A percentile compares a stretch with the other conserved stretches of the same genome.
These are phyloP conservation scores for Inga leiocalycina DNA, from an alignment of 306 rosid species.

Conservation along the genomic window DNA sequence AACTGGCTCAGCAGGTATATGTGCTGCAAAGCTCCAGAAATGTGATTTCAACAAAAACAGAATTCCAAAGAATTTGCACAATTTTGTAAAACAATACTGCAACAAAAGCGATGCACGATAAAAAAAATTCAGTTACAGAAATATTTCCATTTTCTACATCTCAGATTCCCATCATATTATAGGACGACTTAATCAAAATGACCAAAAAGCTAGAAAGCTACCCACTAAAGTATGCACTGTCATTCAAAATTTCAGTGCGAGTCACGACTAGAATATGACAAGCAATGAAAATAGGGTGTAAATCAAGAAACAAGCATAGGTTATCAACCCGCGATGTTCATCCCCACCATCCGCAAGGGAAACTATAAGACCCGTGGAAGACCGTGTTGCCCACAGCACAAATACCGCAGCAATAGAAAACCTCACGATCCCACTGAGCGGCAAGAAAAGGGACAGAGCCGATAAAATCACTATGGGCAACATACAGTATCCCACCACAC, in stretches of 20 bases:
- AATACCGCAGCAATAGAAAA: slow-evolving; percentile 61
- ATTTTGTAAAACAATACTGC: slow-evolving; percentile 5
- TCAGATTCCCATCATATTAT: slow-evolving; percentile 23
- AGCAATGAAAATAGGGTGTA: slow-evolving; percentile 91
- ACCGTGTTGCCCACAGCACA: slow-evolving; percentile 90
- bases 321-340: slow-evolving; percentile 86
- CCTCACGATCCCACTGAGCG: slow-evolving; percentile 63
- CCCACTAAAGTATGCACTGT: slow-evolving; percentile 32
- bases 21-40: slow-evolving; percentile 5
- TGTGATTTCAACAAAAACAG: not conserved
- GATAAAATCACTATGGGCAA: slow-evolving; percentile 86
- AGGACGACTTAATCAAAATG: slow-evolving; percentile 21
- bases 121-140: slow-evolving; percentile 27
- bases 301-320: slow-evolving; percentile 95
- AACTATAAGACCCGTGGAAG: slow-evolving; percentile 73
- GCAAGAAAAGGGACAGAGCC: slow-evolving; percentile 74
- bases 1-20: not conserved
- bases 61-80: not conserved
- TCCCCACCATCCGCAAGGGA: slow-evolving; percentile 91
- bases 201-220: slow-evolving; percentile 24
- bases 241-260: slow-evolving; percentile 32
- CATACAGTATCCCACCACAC: slow-evolving; percentile 90
- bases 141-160: slow-evolving; percentile 45
- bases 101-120: not conserved
- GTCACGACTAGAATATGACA: slow-evolving; percentile 67